Conservation (phyloP, 202 grass and related monocot genomes). For the Eragrostis tef region DNA sequence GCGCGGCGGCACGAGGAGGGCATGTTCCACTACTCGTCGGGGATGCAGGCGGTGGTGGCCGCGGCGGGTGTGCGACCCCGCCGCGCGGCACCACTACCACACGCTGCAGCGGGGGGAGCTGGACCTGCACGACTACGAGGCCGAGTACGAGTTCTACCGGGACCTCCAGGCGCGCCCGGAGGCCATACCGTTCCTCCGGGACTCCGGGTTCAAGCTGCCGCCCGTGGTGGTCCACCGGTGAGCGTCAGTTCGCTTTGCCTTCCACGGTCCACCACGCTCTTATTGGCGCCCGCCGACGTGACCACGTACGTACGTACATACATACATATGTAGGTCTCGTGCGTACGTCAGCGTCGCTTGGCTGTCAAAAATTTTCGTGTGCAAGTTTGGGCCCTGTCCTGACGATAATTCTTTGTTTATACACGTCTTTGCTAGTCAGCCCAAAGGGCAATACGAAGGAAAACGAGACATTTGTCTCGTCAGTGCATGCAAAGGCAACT, state of each 20-base stretch:
- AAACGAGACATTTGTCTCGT: too few relatives aligned
- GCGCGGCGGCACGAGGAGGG: conserved; percentile 46
- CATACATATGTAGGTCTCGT: background rate
- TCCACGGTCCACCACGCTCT: too few relatives aligned
- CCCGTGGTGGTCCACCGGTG: conserved; percentile 55
- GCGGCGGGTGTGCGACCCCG: conserved; percentile 53
- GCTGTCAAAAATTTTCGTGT: background rate
- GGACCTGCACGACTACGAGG: conserved; percentile 83
- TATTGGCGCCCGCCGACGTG: background rate
- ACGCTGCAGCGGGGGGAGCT: conserved; percentile 73
- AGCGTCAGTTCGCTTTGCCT: background rate
- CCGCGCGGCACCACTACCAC: conserved; percentile 79
- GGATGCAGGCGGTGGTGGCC: conserved; percentile 71
- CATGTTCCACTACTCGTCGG: conserved; percentile 87
- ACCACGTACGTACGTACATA: too few relatives aligned
- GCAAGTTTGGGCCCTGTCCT: background rate
- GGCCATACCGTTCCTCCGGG: conserved; percentile 60
- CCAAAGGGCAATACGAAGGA: too few relatives aligned
- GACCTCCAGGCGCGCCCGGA: conserved; percentile 56
- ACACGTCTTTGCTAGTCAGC: too few relatives aligned
- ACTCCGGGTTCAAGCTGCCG: conserved; percentile 56
- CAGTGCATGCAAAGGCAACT: too few relatives aligned
- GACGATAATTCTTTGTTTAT: background rate
- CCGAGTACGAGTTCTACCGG: conserved; percentile 72
- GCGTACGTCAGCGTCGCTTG: background rate